Percentiles rank a stretch among this genome's conserved stretches.
Conservation (phyloP, 1,284 basidiomycete genomes). For the Ustilago curta region DNA sequence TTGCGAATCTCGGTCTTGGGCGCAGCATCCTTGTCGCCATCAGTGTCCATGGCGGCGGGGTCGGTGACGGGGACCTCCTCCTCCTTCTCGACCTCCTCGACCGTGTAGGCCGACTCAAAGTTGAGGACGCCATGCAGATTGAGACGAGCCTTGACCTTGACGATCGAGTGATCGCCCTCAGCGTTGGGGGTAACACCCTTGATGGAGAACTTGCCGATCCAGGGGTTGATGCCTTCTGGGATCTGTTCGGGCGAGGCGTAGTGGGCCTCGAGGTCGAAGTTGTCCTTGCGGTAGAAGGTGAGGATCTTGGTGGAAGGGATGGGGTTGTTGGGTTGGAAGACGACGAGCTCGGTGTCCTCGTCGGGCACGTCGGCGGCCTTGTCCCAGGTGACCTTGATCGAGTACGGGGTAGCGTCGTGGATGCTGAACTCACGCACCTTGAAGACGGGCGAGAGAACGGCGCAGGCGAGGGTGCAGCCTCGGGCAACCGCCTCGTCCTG, state of each 20-base stretch:
- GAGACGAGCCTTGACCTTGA: slow-evolving; percentile 69
- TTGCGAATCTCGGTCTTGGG: slow-evolving; percentile 68
- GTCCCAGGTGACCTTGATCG: slow-evolving; percentile 69
- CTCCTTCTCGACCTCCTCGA: slow-evolving; percentile 69
- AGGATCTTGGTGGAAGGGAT: slow-evolving; percentile 69
- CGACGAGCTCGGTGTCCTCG: slow-evolving; percentile 68
- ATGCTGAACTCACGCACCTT: slow-evolving; percentile 67
- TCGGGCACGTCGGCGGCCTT: slow-evolving; percentile 67
- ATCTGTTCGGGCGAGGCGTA: slow-evolving; percentile 62
- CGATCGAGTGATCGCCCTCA: slow-evolving; percentile 68
- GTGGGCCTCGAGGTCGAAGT: slow-evolving; percentile 65
- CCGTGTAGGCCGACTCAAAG: slow-evolving; percentile 68
- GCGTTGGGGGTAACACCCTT: slow-evolving; percentile 67
- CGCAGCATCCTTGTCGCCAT: slow-evolving; percentile 52
- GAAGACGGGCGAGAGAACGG: slow-evolving; percentile 69
- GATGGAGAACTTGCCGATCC: slow-evolving; percentile 66
- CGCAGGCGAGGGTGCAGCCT: slow-evolving; percentile 68
- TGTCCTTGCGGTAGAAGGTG: slow-evolving; percentile 69
- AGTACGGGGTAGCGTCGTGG: slow-evolving; percentile 67
- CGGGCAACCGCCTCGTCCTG: slow-evolving; percentile 68
- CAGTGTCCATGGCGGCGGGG: slow-evolving; percentile 59
- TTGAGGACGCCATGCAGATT: slow-evolving; percentile 68
- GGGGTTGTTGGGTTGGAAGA: slow-evolving; percentile 69
- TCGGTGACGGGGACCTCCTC: slow-evolving; percentile 66
- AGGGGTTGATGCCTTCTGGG: slow-evolving; percentile 66